phyloP scores from a whole-genome alignment of 2,329 filamentous ascomycete species.

The Ophiostoma quercus region DNA sequence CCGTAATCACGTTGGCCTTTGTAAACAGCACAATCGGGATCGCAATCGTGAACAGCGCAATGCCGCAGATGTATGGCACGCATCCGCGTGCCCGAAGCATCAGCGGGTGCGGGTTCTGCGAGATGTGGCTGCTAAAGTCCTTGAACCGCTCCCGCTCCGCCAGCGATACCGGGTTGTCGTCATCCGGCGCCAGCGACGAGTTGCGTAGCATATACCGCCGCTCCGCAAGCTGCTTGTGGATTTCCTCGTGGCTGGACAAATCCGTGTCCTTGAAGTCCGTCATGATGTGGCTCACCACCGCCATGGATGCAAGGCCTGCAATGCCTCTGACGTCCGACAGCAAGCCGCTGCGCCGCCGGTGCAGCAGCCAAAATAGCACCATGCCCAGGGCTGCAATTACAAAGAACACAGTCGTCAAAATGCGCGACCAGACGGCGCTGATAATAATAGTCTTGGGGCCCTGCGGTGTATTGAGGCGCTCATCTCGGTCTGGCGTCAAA shows the following conservation, averaged over 20 bases:
- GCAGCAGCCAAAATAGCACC: slow-evolving; percentile 56
- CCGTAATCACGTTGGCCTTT: slow-evolving; percentile 48
- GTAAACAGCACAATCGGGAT: slow-evolving; percentile 61
- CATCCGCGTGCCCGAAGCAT: slow-evolving; percentile 59
- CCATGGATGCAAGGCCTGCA: slow-evolving; percentile 69
- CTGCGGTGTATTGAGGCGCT: slow-evolving; percentile 40
- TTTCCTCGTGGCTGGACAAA: slow-evolving; percentile 58
- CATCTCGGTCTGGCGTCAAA: slow-evolving; percentile 48
- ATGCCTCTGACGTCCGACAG: slow-evolving; percentile 66
- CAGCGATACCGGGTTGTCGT: slow-evolving; percentile 41
- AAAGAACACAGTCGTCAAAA: slow-evolving; percentile 52
- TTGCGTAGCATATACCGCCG: slow-evolving; percentile 66
- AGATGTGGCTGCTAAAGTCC: slow-evolving; percentile 41
- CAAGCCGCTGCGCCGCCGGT: slow-evolving; percentile 59
- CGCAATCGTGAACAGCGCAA: slow-evolving; percentile 52
- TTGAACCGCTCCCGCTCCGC: slow-evolving; percentile 42
- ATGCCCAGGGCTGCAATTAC: slow-evolving; percentile 55
- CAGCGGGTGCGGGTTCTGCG: slow-evolving; percentile 61
- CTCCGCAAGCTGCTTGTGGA: slow-evolving; percentile 61
- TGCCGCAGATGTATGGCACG: slow-evolving; percentile 54
- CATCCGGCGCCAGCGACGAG: slow-evolving; percentile 63
- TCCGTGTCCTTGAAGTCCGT: slow-evolving; percentile 71
- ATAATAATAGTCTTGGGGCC: slow-evolving; percentile 52
- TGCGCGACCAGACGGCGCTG: slow-evolving; percentile 54
- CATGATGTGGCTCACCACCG: slow-evolving; percentile 65